A percentile compares a stretch with the other conserved stretches of the same genome.
Conservation (phyloP, 495 filamentous ascomycete species). For the Trichoderma asperelloides region DNA sequence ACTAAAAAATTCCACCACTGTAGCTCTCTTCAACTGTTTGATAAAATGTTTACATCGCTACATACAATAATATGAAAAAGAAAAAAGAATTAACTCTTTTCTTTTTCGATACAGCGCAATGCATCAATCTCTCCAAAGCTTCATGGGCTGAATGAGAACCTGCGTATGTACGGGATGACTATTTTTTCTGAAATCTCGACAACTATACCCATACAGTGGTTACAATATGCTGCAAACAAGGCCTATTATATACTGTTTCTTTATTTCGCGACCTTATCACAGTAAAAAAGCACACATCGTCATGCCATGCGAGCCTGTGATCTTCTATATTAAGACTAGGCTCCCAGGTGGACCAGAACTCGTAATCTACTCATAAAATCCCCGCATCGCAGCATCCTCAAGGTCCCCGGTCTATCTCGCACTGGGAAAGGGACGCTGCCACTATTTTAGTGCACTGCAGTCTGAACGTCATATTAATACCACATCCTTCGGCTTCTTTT, state of each 20-base stretch:
- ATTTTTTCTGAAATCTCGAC: not conserved
- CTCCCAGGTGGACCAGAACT: not conserved
- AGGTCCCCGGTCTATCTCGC: not conserved
- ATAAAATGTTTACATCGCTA: too few relatives aligned
- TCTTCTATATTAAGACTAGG: not conserved
- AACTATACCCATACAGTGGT: not conserved
- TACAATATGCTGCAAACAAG: not conserved
- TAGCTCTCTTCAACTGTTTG: not conserved
- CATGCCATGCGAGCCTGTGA: not conserved
- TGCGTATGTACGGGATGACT: too few relatives aligned
- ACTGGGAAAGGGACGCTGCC: not conserved
- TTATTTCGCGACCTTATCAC: not conserved
- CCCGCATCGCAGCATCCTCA: not conserved
- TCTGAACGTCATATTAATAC: not conserved
- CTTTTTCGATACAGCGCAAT: too few relatives aligned
- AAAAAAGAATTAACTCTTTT: too few relatives aligned
- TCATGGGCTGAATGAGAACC: too few relatives aligned
- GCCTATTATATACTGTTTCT: not conserved
- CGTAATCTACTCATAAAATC: not conserved
- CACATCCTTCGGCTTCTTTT: conserved; percentile 1
- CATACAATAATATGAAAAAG: too few relatives aligned
- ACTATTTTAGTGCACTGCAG: not conserved
- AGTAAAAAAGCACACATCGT: not conserved
- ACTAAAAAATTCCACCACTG: not conserved
- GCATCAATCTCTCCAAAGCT: too few relatives aligned